These are phyloP conservation scores for Neocatenulostroma microsporum DNA, from an alignment of 2,329 filamentous ascomycete genomes.

Conservation along the genomic window DNA sequence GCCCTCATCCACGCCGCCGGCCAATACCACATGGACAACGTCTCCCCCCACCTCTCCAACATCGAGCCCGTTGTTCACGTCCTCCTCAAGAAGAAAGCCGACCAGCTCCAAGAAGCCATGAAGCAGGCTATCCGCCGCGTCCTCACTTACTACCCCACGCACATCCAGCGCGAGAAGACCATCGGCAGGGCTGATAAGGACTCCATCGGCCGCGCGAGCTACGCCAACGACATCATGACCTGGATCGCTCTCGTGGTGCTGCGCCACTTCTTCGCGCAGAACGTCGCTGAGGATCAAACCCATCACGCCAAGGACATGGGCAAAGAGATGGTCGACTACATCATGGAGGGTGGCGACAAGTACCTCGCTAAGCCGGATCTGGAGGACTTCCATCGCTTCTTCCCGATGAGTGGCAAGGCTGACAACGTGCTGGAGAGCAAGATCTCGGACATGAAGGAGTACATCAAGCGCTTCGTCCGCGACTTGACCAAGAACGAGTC, in stretches of 20 bases:
- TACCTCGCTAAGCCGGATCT: slow-evolving; percentile 36
- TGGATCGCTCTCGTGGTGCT: slow-evolving; percentile 45
- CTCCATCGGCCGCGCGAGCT: slow-evolving; percentile 35
- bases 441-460: slow-evolving; percentile 36
- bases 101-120: slow-evolving; percentile 23
- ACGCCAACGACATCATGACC: slow-evolving; percentile 42
- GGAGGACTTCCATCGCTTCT: slow-evolving; percentile 35
- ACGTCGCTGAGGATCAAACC: slow-evolving; percentile 33
- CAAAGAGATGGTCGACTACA: slow-evolving; percentile 36
- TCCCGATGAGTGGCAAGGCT: slow-evolving; percentile 39
- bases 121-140: slow-evolving; percentile 24
- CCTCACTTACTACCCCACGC: slow-evolving; percentile 29
- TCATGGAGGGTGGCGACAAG: slow-evolving; percentile 34
- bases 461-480: slow-evolving; percentile 27
- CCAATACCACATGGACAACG: slow-evolving; percentile 30
- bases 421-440: slow-evolving; percentile 36
- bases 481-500: slow-evolving; percentile 35
- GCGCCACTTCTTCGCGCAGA: slow-evolving; percentile 41
- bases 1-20: slow-evolving; percentile 39
- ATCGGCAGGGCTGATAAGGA: slow-evolving; percentile 24
- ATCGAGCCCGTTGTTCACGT: slow-evolving; percentile 9
- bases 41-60: slow-evolving; percentile 20
- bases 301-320: slow-evolving; percentile 38
- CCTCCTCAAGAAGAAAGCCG: slow-evolving; percentile 27
- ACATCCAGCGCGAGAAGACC: slow-evolving; percentile 20